These are phyloP conservation scores for Diaporthe nobilis DNA, from an alignment of 2,329 filamentous ascomycete genomes.

Conservation along the genomic window DNA sequence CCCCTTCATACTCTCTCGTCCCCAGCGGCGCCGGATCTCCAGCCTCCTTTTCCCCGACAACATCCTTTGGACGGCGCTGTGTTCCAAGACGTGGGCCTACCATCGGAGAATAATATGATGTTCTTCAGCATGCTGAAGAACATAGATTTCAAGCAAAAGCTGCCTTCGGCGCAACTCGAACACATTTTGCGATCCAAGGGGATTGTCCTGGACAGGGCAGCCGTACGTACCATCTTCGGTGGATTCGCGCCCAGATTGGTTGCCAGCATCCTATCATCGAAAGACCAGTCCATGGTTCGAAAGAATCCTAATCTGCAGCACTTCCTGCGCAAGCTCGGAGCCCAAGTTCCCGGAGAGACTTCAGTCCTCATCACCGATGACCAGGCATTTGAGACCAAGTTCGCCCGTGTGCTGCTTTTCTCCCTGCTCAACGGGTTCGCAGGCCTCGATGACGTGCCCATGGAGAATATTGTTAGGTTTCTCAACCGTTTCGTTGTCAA, in stretches of 20 bases:
- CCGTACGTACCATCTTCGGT: neutral
- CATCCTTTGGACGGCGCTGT: too few relatives aligned
- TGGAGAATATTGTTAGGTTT: constrained; percentile 20
- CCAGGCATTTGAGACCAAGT: constrained; percentile 6
- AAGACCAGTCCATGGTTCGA: neutral
- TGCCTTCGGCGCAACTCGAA: neutral
- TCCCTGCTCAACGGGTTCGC: constrained; percentile 18
- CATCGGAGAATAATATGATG: neutral
- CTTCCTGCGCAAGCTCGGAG: neutral
- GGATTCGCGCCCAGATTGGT: neutral
- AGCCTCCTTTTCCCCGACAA: too few relatives aligned
- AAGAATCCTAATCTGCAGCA: neutral
- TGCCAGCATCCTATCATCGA: neutral
- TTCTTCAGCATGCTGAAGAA: neutral
- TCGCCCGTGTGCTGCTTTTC: constrained; percentile 3
- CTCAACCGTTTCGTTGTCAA: neutral
- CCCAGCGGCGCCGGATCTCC: too few relatives aligned
- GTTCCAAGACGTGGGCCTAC: too few relatives aligned
- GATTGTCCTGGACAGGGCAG: neutral
- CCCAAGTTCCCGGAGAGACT: neutral
- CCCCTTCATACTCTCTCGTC: too few relatives aligned
- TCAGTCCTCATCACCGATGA: neutral
- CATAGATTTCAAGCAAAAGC: neutral
- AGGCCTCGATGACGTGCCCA: neutral
- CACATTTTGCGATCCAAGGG: neutral